phyloP scores from a whole-genome alignment of 345 rosid genomes.

The Syzygium jambos region DNA sequence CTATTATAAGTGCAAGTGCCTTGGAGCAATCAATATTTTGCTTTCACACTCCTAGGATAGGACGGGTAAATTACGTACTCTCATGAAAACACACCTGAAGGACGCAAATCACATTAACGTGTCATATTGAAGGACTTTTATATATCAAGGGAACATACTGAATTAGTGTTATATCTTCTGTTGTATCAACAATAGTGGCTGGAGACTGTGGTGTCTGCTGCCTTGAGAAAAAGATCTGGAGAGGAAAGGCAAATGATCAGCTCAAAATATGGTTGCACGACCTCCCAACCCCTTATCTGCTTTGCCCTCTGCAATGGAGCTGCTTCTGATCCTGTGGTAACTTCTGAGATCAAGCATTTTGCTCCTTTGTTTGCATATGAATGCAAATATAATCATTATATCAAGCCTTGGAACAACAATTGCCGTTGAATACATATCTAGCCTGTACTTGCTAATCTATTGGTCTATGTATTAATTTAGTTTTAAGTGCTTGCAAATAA shows the following conservation, averaged over 20 bases:
- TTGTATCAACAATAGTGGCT: conserved; percentile 48
- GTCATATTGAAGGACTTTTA: neutral
- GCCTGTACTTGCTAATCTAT: neutral
- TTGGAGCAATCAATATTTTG: conserved; percentile 79
- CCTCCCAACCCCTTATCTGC: conserved; percentile 54
- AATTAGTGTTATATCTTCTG: neutral
- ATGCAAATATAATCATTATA: neutral
- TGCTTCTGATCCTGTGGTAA: conserved; percentile 85
- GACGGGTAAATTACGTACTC: conserved; percentile 42
- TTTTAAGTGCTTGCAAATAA: neutral
- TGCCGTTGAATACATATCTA: neutral
- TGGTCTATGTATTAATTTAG: neutral
- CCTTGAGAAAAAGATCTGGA: conserved; percentile 59
- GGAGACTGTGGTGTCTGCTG: conserved; percentile 67
- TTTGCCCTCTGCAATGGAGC: conserved; percentile 86
- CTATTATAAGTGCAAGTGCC: conserved; percentile 67
- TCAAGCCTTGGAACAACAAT: neutral
- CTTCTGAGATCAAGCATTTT: neutral
- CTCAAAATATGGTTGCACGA: conserved; percentile 50
- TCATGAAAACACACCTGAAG: neutral
- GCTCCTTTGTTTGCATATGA: neutral
- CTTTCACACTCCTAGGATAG: conserved; percentile 58
- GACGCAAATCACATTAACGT: neutral
- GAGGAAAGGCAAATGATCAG: conserved; percentile 56
- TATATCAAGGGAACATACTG: neutral